phyloP scores from a whole-genome alignment of 495 filamentous ascomycete species.

The Neurospora sp. region DNA sequence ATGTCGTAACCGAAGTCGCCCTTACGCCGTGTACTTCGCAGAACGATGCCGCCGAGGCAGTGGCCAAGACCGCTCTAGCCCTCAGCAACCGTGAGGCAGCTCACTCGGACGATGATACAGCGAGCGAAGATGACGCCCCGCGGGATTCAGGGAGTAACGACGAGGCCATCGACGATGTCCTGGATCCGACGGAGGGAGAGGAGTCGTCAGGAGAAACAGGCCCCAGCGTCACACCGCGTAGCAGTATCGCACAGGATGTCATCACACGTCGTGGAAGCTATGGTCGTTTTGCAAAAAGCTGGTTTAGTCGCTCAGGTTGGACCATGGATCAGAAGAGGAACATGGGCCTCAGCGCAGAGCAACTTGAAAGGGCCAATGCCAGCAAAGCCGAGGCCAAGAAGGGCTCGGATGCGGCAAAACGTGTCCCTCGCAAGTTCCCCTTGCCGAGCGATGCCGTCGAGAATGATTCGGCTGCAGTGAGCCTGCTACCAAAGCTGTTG shows the following conservation, averaged over 20 bases:
- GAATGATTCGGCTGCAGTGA: constrained; percentile 19
- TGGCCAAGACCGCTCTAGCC: constrained; percentile 51
- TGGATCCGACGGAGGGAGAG: constrained; percentile 5
- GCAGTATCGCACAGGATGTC: constrained; percentile 71
- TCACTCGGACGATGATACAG: constrained; percentile 23
- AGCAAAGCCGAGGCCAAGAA: constrained; percentile 5
- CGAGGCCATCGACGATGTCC: constrained; percentile 21
- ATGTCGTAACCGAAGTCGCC: constrained; percentile 75
- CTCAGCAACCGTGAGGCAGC: constrained; percentile 25
- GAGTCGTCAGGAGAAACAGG: constrained; percentile 29
- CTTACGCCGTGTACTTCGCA: constrained; percentile 77
- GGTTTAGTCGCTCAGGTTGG: constrained; percentile 81
- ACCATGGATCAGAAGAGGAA: constrained; percentile 46
- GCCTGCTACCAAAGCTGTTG: constrained; percentile 74
- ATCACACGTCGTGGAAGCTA: constrained; percentile 68
- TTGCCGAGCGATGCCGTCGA: constrained; percentile 23
- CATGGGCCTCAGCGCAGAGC: constrained; percentile 45
- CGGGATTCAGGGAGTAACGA: constrained; percentile 17
- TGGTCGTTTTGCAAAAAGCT: constrained; percentile 76
- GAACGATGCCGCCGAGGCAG: constrained; percentile 58
- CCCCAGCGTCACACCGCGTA: constrained; percentile 24
- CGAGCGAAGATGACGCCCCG: constrained; percentile 23
- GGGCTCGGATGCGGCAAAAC: constrained; percentile 3
- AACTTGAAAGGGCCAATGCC: constrained; percentile 2
- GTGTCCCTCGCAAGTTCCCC: constrained; percentile 10